Evolutionary conservation across 306 rosid genomes (phyloP).

Genomic region (Dryas drummondii): DNA sequence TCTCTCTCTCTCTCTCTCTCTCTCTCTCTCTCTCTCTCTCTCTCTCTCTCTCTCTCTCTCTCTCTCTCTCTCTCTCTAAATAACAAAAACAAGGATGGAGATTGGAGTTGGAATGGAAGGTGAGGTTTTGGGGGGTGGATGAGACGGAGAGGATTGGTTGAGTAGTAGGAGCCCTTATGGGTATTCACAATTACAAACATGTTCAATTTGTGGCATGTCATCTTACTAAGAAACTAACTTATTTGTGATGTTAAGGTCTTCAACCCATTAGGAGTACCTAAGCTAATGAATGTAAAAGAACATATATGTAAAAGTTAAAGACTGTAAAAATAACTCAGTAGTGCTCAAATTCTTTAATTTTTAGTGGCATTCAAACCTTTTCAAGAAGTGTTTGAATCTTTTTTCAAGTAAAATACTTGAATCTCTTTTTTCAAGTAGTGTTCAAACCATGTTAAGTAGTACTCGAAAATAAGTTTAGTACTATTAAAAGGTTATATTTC

Average conservation of each 20-base stretch:
- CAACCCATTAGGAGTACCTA: too few species aligned
- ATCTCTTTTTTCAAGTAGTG: too few species aligned
- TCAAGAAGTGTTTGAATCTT: too few species aligned
- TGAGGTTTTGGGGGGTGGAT: not conserved
- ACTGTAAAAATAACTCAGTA: too few species aligned
- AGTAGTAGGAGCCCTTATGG: not conserved
- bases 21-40: not conserved
- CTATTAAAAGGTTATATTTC: not conserved
- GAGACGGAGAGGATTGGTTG: not conserved
- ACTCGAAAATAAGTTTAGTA: not conserved
- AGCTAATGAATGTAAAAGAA: too few species aligned
- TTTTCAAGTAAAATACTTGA: too few species aligned
- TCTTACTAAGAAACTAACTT: not conserved
- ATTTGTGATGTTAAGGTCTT: too few species aligned
- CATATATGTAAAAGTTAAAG: too few species aligned
- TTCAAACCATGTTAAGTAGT: not conserved
- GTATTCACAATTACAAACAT: not conserved
- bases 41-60: not conserved
- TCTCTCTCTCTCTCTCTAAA: not conserved
- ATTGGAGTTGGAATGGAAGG: slow-evolving; percentile 6
- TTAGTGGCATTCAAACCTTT: too few species aligned
- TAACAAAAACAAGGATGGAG: not conserved
- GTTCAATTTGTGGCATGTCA: not conserved
- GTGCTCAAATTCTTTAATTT: too few species aligned
- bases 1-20: not conserved